Evolutionary conservation across 768 basidiomycete species (phyloP), one percentile per base, ranked within the genome.

Genomic region (Agrocybe chaxingu): DNA sequence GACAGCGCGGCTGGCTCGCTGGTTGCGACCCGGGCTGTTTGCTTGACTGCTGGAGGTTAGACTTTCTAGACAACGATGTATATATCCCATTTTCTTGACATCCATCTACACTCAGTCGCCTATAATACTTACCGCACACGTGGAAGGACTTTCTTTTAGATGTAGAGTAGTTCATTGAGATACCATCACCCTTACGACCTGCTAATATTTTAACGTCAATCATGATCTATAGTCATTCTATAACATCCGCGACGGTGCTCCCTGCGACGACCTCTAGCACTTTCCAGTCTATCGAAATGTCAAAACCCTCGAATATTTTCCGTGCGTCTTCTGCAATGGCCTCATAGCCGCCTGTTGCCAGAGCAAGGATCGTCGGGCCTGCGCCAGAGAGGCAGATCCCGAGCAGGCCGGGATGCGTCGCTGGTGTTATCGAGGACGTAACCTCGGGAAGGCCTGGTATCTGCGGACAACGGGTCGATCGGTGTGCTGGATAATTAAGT

Each of bases 301-400:
- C 81, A 47, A 85, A 78, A 41, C 73, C 67, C 48, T 71, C 71
- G 69, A 98, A 97, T 38, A 95, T 86, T 24, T 68, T 66, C 12
- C 83, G 75, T 7, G 92, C 94, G 57, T 87, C 87, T 58, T 85
- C 80, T 3, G 92, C 94, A 52, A 98, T 97, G 6, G 73, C 74
- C 40, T 93, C 89, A 59, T 90, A 98, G 19, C 86, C 85, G 32
- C 71, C 68, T 0, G 91, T 94, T 2, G 97, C 97, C 12, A 99
- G 81, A 1, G 97, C 97, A 54, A 99, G 80, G 54, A 98, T 97
- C 4, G 97, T 98, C 3, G 97, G 97, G 0, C 97, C 97, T 4
- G 97, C 97, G 6, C 97, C 97, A 2, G 96, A 98, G 32, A 99
- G 82, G 66, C 97, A 98, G 48, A 98, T 97, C 3, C 97, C 97